Base-by-base conservation (phyloP, 805 yeast genomes). In the Vanderwaltozyma tropicalis region DNA sequence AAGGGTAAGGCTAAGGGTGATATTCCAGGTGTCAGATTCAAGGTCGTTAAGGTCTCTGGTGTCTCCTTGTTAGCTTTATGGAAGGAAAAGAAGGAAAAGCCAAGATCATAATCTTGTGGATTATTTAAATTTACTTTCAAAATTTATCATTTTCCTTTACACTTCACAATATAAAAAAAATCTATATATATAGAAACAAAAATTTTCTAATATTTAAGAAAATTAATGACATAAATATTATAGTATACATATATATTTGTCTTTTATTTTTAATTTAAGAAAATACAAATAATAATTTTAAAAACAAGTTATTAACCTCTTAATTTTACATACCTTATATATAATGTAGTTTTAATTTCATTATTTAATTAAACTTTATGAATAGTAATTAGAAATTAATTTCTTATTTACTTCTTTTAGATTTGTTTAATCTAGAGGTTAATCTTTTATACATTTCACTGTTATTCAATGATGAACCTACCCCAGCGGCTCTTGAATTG, bases 1-100 rank as follows among this genome's bases (percentile, higher is more conserved):
- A 92, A 95, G 81, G 98, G 98, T 79, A 92, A 92, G 81, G 98
- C 98, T 72, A 92, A 92, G 94, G 98, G 98, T 80, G 98, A 92
- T 89, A 89, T 92, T 68, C 98, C 98, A 72, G 98, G 98, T 86
- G 98, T 92, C 68, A 89, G 98, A 84, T 92, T 92, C 87, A 92
- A 92, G 85, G 98, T 92, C 69, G 98, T 92, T 70, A 92, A 92
- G 80, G 98, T 92, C 62, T 85, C 98, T 62, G 98, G 98, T 84
- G 98, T 92, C 66, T 92, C 98, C 62, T 80, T 92, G 72, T 80
- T 88, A 69, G 98, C 99, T 70, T 81, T 92, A 73, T 92, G 96
- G 96, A 92, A 89, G 80, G 98, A 92, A 80, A 92, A 92, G 97
- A 92, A 92, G 87, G 99, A 92, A 80, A 92, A 89, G 88, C 97